Evolutionary conservation across 2,329 filamentous ascomycete genomes (phyloP).

Genomic region (Periconia macrospinosa): DNA sequence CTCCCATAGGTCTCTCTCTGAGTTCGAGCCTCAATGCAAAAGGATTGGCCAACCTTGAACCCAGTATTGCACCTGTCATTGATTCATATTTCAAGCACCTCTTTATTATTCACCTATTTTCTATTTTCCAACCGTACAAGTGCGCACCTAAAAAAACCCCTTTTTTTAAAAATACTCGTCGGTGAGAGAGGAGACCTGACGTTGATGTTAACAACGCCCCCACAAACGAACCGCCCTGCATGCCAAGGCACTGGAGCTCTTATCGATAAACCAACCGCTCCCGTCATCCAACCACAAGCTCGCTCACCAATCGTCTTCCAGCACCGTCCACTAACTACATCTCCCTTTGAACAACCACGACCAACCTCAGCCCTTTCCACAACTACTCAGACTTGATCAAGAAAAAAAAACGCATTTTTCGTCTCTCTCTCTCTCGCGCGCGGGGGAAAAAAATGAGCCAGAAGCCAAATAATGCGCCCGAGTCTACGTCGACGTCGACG

Average conservation of each 20-base stretch:
- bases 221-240: neutral
- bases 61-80: too few relatives aligned
- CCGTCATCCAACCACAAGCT: neutral
- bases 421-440: neutral
- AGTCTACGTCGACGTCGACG: neutral
- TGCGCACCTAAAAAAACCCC: too few relatives aligned
- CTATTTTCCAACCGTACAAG: too few relatives aligned
- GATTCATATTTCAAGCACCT: too few relatives aligned
- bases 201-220: neutral
- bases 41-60: too few relatives aligned
- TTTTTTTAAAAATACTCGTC: too few relatives aligned
- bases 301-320: slow-evolving; percentile 7
- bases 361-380: neutral
- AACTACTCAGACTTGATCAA: too few relatives aligned
- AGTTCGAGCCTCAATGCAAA: too few relatives aligned
- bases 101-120: too few relatives aligned
- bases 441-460: slow-evolving; percentile 2
- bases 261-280: neutral
- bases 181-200: too few relatives aligned
- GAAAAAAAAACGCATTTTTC: too few relatives aligned
- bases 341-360: neutral
- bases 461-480: neutral
- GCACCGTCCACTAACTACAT: neutral
- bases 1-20: too few relatives aligned
- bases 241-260: neutral